phyloP scores from a whole-genome alignment of 2,329 filamentous ascomycete genomes.

The Fusarium denticulatum region DNA sequence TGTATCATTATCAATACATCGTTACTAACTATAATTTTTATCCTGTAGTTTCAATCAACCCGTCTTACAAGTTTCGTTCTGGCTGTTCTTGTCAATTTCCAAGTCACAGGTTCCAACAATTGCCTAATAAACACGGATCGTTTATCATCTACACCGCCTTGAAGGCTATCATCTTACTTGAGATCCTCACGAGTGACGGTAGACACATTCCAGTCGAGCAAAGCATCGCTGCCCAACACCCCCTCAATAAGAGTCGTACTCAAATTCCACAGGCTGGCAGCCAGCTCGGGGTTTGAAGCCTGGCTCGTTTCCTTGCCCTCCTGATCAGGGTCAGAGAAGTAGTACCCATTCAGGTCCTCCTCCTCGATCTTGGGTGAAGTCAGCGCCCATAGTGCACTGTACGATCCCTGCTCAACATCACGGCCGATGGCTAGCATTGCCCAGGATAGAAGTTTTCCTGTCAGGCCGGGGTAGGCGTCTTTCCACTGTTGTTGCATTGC shows the following conservation, averaged over 20 bases:
- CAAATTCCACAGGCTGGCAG: constrained; percentile 52
- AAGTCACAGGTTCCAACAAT: neutral
- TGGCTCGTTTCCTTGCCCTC: constrained; percentile 52
- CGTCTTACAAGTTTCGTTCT: no score
- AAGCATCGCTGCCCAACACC: constrained; percentile 52
- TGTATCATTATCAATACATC: neutral
- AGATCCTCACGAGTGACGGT: neutral
- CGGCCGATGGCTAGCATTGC: constrained; percentile 49
- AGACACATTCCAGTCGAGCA: constrained; percentile 35
- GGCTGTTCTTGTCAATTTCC: no score
- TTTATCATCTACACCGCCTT: no score
- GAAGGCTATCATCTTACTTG: neutral
- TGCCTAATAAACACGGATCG: rapidly evolving
- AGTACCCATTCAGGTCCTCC: constrained; percentile 54
- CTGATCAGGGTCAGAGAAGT: constrained; percentile 52
- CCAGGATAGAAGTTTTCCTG: constrained; percentile 51
- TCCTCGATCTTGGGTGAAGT: constrained; percentile 54
- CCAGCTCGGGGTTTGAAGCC: constrained; percentile 52
- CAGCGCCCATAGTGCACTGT: constrained; percentile 55
- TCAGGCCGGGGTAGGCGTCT: constrained; percentile 54
- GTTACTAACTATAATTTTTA: neutral
- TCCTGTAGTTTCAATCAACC: no score
- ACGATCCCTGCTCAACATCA: constrained; percentile 54
- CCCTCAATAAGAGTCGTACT: constrained; percentile 52
- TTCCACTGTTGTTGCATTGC: constrained; percentile 58